Evolutionary conservation across 805 yeast genomes (phyloP).

Genomic region (Kuraishia ogatae): DNA sequence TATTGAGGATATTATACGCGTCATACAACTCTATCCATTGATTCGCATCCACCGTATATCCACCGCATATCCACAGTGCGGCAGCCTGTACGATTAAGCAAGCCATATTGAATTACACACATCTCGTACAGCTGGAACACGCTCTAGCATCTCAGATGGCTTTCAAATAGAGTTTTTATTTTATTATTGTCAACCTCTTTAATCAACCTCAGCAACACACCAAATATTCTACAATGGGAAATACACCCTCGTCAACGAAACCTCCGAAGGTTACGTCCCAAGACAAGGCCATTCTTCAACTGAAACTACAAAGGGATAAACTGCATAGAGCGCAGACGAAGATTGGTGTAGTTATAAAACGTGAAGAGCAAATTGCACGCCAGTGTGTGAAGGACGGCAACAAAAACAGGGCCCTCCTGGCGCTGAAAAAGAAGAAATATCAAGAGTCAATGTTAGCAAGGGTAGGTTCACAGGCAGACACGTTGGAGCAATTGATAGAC

Average conservation of each 20-base stretch:
- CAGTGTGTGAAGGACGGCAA: slow-evolving; percentile 44
- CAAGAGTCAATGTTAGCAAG: slow-evolving; percentile 66
- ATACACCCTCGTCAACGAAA: slow-evolving; percentile 20
- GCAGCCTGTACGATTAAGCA: too few relatives aligned
- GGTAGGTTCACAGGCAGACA: slow-evolving; percentile 71
- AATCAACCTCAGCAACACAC: too few relatives aligned
- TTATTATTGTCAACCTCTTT: too few relatives aligned
- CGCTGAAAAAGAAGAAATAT: slow-evolving; percentile 71
- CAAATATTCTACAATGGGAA: slow-evolving; percentile 19
- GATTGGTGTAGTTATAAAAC: slow-evolving; percentile 44
- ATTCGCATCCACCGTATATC: too few relatives aligned
- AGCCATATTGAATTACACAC: too few relatives aligned
- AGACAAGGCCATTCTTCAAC: slow-evolving; percentile 78
- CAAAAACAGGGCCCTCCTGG: slow-evolving; percentile 53
- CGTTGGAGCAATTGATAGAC: slow-evolving; percentile 68
- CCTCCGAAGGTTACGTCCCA: slow-evolving; percentile 67
- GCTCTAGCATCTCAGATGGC: too few relatives aligned
- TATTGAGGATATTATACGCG: too few relatives aligned
- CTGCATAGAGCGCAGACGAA: slow-evolving; percentile 63
- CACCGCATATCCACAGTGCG: too few relatives aligned
- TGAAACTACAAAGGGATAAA: slow-evolving; percentile 84
- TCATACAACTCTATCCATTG: too few relatives aligned
- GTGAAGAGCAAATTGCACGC: slow-evolving; percentile 56
- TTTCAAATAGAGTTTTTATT: too few relatives aligned
- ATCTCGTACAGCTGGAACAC: too few relatives aligned